Base-by-base conservation (phyloP, 2,329 filamentous ascomycete species). In the Aspergillus intermedius region DNA sequence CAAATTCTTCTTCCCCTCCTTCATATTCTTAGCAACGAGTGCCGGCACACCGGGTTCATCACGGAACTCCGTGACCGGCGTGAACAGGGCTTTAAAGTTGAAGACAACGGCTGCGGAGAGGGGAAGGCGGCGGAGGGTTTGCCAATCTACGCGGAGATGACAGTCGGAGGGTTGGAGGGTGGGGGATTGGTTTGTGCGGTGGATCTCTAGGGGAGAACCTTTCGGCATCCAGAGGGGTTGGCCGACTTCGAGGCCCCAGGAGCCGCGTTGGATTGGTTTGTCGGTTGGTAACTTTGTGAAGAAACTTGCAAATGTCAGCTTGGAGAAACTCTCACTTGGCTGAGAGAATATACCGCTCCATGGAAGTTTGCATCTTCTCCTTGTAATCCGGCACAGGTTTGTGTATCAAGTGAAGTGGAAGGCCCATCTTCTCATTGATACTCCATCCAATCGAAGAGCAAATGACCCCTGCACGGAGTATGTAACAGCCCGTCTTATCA, bases 11-110 rank as follows among this genome's bases (percentile, higher is more conserved):
- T 89, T 89, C 1, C 84, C 87, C 25, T 88, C 81, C 17, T 74
- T 78, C n/a, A 91, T 58, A 0, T 93, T 72, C 67, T 85, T 87
- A 2, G 82, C 66, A 2, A 89, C 46, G 4, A 94, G 63, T 0
- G 78, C 79, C 0, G 89, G 89, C 0, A 95, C 71, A 42, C 82
- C 86, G 0, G 86, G 80, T 64, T 95, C 89, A 49, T 86, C 75
- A 2, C 79, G 73, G 49, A 94, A 82, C 54, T 86, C 81, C 0
- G 75, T 64, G 0, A 95, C 65, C 0, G 86, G 86, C 0, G 88
- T 93, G 67, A 94, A 94, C 0, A 93, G 67, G 0, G 86, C 88
- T 62, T 91, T 94, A 78, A 91, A 95, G 66, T 93, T 94, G 73
- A 95, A 95, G 0, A 89, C 79, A 1, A 95, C 74, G 0, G 79